Conservation (phyloP, 2,329 filamentous ascomycete genomes). For the Graphilbum ipis-grandicollis region DNA sequence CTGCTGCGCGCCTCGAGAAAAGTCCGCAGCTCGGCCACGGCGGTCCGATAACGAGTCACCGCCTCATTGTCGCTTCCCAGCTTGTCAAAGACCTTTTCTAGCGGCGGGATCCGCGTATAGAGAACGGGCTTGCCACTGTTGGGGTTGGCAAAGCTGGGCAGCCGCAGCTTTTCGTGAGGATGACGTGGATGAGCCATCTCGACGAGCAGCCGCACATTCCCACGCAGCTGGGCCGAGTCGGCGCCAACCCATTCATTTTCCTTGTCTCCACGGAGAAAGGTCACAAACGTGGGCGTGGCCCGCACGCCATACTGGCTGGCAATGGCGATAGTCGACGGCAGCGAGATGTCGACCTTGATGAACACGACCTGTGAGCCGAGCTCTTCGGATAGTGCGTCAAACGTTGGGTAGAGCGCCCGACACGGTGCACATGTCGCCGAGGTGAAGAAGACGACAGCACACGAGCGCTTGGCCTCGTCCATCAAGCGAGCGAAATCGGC, state of each 20-base stretch:
- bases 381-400: slow-evolving; percentile 63
- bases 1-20: slow-evolving; percentile 51
- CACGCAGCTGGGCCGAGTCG: slow-evolving; percentile 47
- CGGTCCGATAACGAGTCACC: slow-evolving; percentile 34
- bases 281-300: slow-evolving; percentile 78
- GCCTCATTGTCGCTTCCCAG: slow-evolving; percentile 38
- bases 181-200: slow-evolving; percentile 62
- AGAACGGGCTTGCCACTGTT: slow-evolving; percentile 40
- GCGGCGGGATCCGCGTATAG: slow-evolving; percentile 63
- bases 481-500: slow-evolving; percentile 44
- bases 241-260: slow-evolving; percentile 70
- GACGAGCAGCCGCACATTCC: slow-evolving; percentile 56
- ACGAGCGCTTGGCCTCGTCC: slow-evolving; percentile 41
- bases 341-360: slow-evolving; percentile 67
- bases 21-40: slow-evolving; percentile 44
- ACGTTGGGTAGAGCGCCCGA: slow-evolving; percentile 65
- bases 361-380: slow-evolving; percentile 49
- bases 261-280: slow-evolving; percentile 59
- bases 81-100: slow-evolving; percentile 67
- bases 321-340: slow-evolving; percentile 36
- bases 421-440: slow-evolving; percentile 75
- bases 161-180: slow-evolving; percentile 51
- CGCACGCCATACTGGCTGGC: slow-evolving; percentile 48
- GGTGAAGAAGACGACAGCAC: slow-evolving; percentile 81
- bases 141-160: slow-evolving; percentile 47